phyloP scores from a whole-genome alignment of 805 yeast genomes.

The Teunomyces aglyptinius region DNA sequence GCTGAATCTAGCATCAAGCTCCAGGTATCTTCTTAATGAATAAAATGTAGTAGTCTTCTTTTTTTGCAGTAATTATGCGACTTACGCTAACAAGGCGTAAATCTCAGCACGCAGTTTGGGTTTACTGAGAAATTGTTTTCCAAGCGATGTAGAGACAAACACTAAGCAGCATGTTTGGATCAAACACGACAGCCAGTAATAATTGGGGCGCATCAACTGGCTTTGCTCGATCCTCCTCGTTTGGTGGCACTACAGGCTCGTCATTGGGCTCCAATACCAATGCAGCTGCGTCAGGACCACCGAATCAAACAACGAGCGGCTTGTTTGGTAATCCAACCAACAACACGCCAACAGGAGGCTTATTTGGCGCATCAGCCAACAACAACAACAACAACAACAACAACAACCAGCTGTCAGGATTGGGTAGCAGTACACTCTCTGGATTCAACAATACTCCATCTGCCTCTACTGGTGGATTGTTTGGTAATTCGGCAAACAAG shows the following conservation, averaged over 20 bases:
- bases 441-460: conserved; percentile 5
- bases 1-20: conserved; percentile 29
- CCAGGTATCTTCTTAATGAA: not conserved
- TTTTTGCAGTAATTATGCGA: conserved; percentile 1
- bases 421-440: not conserved
- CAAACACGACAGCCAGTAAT: conserved; percentile 10
- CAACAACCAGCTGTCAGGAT: conserved; percentile 6
- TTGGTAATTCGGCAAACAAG: conserved; percentile 15
- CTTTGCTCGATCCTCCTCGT: conserved; percentile 20
- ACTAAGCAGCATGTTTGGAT: conserved; percentile 11
- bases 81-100: not conserved
- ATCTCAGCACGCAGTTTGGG: not conserved
- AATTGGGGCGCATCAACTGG: conserved; percentile 22
- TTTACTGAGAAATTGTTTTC: conserved; percentile 7
- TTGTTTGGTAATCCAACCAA: conserved; percentile 6
- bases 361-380: not conserved
- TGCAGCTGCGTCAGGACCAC: conserved; percentile 17
- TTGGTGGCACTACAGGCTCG: conserved; percentile 14
- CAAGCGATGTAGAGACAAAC: not conserved
- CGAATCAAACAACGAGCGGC: conserved; percentile 10
- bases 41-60: too few species aligned
- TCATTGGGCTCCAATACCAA: conserved; percentile 9
- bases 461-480: conserved; percentile 17
- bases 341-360: conserved; percentile 4
- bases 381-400: not conserved